phyloP scores from a whole-genome alignment of 2,329 filamentous ascomycete genomes.

The Colletotrichum sp. region DNA sequence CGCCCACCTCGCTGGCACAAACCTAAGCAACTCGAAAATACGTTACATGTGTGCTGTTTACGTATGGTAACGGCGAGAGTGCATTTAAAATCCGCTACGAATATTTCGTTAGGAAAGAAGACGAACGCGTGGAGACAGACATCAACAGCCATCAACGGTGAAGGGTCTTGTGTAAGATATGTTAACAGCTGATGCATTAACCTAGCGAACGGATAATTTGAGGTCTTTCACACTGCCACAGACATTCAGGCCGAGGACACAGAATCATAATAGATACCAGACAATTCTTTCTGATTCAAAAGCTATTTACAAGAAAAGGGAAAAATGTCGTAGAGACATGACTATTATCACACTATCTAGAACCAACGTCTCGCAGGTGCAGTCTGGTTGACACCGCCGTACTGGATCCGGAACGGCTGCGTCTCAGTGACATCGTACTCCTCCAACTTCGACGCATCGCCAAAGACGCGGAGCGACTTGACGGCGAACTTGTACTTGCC shows the following conservation, averaged over 20 bases:
- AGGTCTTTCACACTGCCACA: too few species aligned
- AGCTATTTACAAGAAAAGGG: neutral
- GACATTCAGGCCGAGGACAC: too few species aligned
- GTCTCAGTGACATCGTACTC: conserved; percentile 55
- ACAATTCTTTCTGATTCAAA: neutral
- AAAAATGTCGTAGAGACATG: neutral
- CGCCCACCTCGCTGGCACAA: rapidly evolving
- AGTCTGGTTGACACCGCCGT: conserved; percentile 28
- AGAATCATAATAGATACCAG: neutral
- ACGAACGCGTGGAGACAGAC: neutral
- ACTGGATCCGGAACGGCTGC: conserved; percentile 49
- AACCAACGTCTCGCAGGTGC: neutral
- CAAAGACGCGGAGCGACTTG: conserved; percentile 56
- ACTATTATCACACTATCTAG: neutral
- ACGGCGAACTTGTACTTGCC: conserved; percentile 57
- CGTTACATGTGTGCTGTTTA: neutral
- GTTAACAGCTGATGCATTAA: neutral
- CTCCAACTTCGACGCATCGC: conserved; percentile 43
- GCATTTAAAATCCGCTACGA: neutral
- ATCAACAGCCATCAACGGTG: too few species aligned
- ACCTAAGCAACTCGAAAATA: neutral
- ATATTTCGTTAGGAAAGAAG: neutral
- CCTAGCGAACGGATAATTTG: neutral
- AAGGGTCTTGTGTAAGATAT: neutral
- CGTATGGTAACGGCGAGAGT: rapidly evolving